Base-by-base conservation (phyloP, 352 stramenopile species). In the Pythium graminicola region DNA sequence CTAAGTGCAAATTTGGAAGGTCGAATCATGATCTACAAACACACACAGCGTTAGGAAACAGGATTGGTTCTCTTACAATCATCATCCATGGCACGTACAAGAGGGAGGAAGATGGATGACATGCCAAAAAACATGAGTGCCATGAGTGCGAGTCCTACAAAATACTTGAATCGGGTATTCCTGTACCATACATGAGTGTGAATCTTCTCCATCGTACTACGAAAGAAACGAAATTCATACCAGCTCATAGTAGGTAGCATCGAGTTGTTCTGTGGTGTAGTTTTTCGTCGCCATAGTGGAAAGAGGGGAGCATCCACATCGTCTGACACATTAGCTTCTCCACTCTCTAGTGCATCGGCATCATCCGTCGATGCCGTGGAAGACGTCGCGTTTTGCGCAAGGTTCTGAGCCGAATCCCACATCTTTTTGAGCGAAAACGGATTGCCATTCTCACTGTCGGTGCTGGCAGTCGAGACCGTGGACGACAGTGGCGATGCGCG, bases 1-100 rank as follows among this genome's bases (percentile, higher is more conserved):
- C 78, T 89, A 31, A 92, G 56, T 10, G 81, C 81, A 49, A 92
- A 89, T 47, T 92, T 92, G 41, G 78, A 89, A 27, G 81, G 81
- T 9, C 78, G 75, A 24, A 92, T 67, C 71, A 92, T 74, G 32
- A 89, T 81, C 72, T 85, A 64, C 28, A 63, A 36, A 4, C 23
- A 14, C 17, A 17, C 3, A 23, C 19, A 31, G n/a, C 22, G 29
- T 46, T n/a, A 40, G 20, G 2, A 36, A n/a, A n/a, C n/a, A n/a
- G n/a, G n/a, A n/a, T n/a, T n/a, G n/a, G n/a, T n/a, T n/a, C n/a
- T n/a, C n/a, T n/a, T n/a, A n/a, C n/a, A n/a, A n/a, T n/a, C n/a
- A n/a, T n/a, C n/a, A n/a, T n/a, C n/a, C n/a, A n/a, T n/a, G n/a
- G n/a, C n/a, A 42, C 59, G 38, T 40, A 82, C 70, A 39, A 92